Evolutionary conservation across 2,329 filamentous ascomycete genomes (phyloP).

Genomic region (Botrytis aclada): DNA sequence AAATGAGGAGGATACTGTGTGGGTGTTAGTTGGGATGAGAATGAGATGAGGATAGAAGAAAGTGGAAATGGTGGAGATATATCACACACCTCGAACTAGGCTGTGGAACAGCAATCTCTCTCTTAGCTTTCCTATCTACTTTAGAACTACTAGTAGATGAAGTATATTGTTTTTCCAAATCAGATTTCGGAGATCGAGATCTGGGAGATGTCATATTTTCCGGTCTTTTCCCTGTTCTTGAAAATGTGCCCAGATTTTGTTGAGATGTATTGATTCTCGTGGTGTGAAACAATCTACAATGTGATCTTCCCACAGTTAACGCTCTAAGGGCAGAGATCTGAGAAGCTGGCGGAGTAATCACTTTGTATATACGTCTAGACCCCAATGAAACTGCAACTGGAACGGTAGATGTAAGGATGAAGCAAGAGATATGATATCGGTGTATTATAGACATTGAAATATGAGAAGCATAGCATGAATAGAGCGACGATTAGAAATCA

Average conservation of each 20-base stretch:
- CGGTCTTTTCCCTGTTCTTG: background rate
- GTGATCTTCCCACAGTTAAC: background rate
- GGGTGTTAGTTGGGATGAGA: background rate
- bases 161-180: constrained; percentile 36
- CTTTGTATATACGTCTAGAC: background rate
- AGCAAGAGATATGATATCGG: background rate
- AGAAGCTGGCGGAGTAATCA: background rate
- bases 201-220: constrained; percentile 17
- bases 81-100: constrained; percentile 59
- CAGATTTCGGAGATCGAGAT: constrained; percentile 7
- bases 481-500: background rate
- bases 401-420: no score
- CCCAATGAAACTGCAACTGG: background rate
- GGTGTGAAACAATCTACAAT: no score
- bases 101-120: constrained; percentile 45
- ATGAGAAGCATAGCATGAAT: background rate
- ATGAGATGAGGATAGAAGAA: background rate
- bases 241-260: background rate
- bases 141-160: constrained; percentile 27
- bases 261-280: background rate
- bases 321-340: background rate
- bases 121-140: constrained; percentile 25
- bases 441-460: background rate
- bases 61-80: background rate
- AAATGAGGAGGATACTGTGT: constrained; percentile 74